Conservation (phyloP, 2,329 filamentous ascomycete genomes). For the Monilinia fructicola region DNA sequence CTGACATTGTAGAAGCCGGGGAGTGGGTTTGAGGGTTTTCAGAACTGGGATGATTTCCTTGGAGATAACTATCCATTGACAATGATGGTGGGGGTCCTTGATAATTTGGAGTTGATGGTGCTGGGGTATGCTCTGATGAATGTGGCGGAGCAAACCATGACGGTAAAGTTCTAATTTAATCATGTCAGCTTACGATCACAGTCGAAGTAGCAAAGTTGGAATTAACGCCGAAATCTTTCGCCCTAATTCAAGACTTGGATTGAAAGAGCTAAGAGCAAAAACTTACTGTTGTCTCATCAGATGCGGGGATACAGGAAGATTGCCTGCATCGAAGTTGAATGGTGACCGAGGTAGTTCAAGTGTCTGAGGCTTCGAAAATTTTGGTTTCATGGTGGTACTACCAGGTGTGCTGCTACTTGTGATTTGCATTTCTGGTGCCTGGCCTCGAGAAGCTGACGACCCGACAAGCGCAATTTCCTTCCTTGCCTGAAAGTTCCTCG, state of each 20-base stretch:
- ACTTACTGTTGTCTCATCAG: conserved; percentile 39
- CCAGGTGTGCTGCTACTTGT: conserved; percentile 33
- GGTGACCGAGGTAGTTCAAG: conserved; percentile 38
- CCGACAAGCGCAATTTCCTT: conserved; percentile 79
- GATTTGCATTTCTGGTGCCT: conserved; percentile 39
- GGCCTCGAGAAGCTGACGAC: conserved; percentile 40
- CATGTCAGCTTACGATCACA: conserved; percentile 19
- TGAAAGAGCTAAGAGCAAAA: not conserved
- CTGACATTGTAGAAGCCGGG: conserved; percentile 27
- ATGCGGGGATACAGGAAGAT: conserved; percentile 37
- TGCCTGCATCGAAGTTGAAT: conserved; percentile 40
- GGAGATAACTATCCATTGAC: conserved; percentile 36
- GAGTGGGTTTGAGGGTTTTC: conserved; percentile 31
- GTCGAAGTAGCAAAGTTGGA: not conserved
- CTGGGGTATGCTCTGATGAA: conserved; percentile 34
- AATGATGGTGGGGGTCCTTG: conserved; percentile 27
- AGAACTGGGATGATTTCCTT: conserved; percentile 32
- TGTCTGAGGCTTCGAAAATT: conserved; percentile 32
- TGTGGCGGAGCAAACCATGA: conserved; percentile 35
- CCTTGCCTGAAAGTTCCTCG: conserved; percentile 88
- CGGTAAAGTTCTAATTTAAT: conserved; percentile 26
- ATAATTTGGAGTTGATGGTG: conserved; percentile 35
- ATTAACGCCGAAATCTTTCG: conserved; percentile 9
- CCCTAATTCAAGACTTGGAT: not conserved
- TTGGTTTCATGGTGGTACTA: conserved; percentile 30